A percentile compares a stretch with the other conserved stretches of the same genome.
Evolutionary conservation across 2,329 filamentous ascomycete genomes (phyloP).

Genomic region (Penicillium sp.): DNA sequence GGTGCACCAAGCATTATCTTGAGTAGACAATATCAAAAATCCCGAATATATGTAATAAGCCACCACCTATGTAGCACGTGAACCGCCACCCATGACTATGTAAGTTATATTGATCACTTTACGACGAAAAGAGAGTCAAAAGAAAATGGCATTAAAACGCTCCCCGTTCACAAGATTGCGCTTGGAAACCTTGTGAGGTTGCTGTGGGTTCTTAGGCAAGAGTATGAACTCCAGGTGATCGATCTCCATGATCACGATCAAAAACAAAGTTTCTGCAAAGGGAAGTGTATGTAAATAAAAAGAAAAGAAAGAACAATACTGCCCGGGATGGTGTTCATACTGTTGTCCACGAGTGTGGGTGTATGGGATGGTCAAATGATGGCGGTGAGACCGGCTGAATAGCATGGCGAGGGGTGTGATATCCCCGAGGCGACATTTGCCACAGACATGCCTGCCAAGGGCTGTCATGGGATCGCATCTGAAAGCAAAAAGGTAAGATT

Average conservation of each 20-base stretch:
- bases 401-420: background rate
- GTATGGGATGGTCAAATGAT: background rate
- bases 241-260: background rate
- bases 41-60: background rate
- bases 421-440: background rate
- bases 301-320: background rate
- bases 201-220: background rate
- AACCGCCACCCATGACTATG: background rate
- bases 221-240: background rate
- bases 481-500: background rate
- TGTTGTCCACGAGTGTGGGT: background rate
- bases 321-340: background rate
- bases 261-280: background rate
- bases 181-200: background rate
- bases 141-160: background rate
- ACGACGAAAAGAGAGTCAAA: background rate
- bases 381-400: background rate
- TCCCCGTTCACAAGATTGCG: background rate
- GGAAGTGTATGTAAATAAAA: background rate
- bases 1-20: background rate
- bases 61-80: background rate
- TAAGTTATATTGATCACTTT: background rate
- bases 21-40: background rate
- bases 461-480: conserved; percentile 4
- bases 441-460: conserved; percentile 2